Percentiles rank a stretch among this genome's conserved stretches.
Conservation (phyloP, 2,329 filamentous ascomycete genomes). For the Aspergillus sp. region DNA sequence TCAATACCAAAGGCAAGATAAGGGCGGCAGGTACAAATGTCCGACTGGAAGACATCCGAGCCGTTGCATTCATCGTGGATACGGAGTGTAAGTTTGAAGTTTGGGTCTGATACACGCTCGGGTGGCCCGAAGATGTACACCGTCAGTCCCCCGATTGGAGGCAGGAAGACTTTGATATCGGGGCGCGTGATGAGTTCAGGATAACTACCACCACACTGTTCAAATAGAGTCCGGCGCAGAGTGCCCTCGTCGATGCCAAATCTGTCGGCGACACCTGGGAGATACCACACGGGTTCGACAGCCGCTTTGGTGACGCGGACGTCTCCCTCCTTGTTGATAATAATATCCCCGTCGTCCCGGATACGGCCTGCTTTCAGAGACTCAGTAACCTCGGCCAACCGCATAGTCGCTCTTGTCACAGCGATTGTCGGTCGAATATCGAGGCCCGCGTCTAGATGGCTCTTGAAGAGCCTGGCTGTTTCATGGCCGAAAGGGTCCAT, state of each 20-base stretch:
- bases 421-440: conserved; percentile 90
- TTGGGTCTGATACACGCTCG: conserved; percentile 87
- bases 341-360: conserved; percentile 80
- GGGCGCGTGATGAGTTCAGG: conserved; percentile 92
- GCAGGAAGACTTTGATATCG: conserved; percentile 93
- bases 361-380: conserved; percentile 79
- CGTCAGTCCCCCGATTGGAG: conserved; percentile 91
- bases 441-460: conserved; percentile 67
- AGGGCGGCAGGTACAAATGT: conserved; percentile 91
- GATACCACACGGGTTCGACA: conserved; percentile 90
- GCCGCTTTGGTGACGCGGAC: conserved; percentile 94
- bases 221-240: conserved; percentile 85
- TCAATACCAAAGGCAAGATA: conserved; percentile 97
- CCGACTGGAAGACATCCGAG: conserved; percentile 94
- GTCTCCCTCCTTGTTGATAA: conserved; percentile 81
- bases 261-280: conserved; percentile 82
- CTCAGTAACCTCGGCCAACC: conserved; percentile 86
- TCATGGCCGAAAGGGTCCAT: conserved; percentile 96
- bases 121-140: conserved; percentile 98
- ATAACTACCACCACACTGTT: conserved; percentile 93
- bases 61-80: conserved; percentile 92
- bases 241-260: conserved; percentile 91
- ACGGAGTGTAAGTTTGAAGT: conserved; percentile 74
- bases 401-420: conserved; percentile 92
- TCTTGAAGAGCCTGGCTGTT: conserved; percentile 74